Evolutionary conservation across 129 eudicot species (phyloP), one percentile per base, ranked within the genome.

Genomic region (Pittosporum tobira): DNA sequence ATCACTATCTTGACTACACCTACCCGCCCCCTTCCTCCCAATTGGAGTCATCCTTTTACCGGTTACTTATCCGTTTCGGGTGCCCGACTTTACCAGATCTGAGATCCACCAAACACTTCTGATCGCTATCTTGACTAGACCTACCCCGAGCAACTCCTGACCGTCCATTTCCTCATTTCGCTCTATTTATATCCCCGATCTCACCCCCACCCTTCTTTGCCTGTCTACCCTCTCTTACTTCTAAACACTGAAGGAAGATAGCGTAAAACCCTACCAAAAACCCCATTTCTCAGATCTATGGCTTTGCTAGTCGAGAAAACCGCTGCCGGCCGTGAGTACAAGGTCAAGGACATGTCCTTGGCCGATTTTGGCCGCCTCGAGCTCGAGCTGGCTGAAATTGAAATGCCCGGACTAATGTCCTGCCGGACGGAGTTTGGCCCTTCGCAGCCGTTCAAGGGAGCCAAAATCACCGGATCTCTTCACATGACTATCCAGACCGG

Each of bases 401-500:
- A 73, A 38, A 78, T 78, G 82, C 82, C 82, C 9, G 82, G 82
- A 0, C 59, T 77, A 21, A 77, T 77, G 82, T 63, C 82, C 21
- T 77, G 71, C 71, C 57, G 82, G 27, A 26, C 78, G 20, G 77
- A 77, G 31, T 77, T 62, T 27, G 75, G 82, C 3, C 82, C 71
- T 2, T 50, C 74, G 6, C 78, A 72, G 64, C 82, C 82, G 0
- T 72, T 77, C 55, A 72, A 72, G 54, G 82, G 82, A 16, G 78
- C 82, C 37, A 67, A 47, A 30, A 77, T 77, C 46, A 77, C 82
- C 30, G 82, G 82, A 20, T 61, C 71, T 3, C 71, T 77, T 5
- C 82, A 77, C 68, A 77, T 77, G 82, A 77, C 82, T 3, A 77
- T 70, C 62, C 82, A 77, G 21, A 72, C 82, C 63, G 82, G 75